Conservation (phyloP, 1,284 basidiomycete species). For the Athelia psychrophila region DNA sequence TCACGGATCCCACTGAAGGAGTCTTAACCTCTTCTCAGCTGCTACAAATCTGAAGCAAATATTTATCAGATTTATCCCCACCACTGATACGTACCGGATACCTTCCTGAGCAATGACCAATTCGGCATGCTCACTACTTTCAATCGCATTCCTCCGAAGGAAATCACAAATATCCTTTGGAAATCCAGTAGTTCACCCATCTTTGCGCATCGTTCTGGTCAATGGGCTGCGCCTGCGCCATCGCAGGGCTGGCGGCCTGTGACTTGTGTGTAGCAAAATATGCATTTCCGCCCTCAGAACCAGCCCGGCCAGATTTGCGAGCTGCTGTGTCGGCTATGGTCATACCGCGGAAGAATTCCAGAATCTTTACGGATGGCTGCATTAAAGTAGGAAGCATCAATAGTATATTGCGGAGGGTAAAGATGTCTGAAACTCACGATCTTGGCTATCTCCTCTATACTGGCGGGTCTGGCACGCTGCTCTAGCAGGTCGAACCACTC, state of each 20-base stretch:
- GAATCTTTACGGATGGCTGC: slow-evolving; percentile 26
- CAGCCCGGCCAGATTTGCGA: neutral
- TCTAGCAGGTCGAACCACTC: slow-evolving; percentile 29
- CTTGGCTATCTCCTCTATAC: slow-evolving; percentile 12
- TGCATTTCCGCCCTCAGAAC: slow-evolving; percentile 12
- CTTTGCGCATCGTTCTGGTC: slow-evolving; percentile 5
- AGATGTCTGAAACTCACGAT: slow-evolving; percentile 17
- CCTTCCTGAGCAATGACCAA: too few relatives aligned
- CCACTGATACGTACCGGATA: too few relatives aligned
- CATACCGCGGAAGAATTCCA: slow-evolving; percentile 20
- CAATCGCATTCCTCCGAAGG: too few relatives aligned
- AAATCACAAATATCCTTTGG: neutral
- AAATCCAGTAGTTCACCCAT: neutral
- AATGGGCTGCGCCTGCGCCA: slow-evolving; percentile 19
- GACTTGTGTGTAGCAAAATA: slow-evolving; percentile 17
- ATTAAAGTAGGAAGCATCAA: too few relatives aligned
- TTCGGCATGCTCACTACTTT: too few relatives aligned
- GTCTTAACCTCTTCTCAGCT: too few relatives aligned
- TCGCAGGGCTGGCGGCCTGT: slow-evolving; percentile 14
- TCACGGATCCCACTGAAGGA: too few relatives aligned
- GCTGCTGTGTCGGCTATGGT: slow-evolving; percentile 10
- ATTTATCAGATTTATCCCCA: too few relatives aligned
- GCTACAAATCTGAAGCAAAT: too few relatives aligned
- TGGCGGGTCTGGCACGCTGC: slow-evolving; percentile 10
- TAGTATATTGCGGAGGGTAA: too few relatives aligned